Evolutionary conservation across 495 filamentous ascomycete genomes (phyloP).

Genomic region (Neurospora sp.): DNA sequence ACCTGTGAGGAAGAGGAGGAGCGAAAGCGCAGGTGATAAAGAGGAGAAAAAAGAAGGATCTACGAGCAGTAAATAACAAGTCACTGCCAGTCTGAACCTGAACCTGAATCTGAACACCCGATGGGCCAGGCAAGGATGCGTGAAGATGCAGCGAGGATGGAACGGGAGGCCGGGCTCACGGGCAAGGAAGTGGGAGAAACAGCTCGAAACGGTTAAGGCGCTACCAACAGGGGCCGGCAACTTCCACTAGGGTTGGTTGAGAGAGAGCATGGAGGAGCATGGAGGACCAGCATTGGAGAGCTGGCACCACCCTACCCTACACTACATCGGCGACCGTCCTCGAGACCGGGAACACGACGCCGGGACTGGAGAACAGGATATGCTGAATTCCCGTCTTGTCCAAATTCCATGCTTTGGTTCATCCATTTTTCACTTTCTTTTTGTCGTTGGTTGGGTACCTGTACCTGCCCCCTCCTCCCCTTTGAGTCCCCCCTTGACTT

Average conservation of each 20-base stretch:
- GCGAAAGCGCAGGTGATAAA: conserved; percentile 1
- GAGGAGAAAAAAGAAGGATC: not conserved
- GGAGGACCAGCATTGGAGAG: not conserved
- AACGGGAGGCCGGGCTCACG: conserved; percentile 1
- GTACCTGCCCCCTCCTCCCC: not conserved
- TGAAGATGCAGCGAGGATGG: conserved; percentile 2
- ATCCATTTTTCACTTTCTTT: conserved; percentile 13
- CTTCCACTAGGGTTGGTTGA: not conserved
- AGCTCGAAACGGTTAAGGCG: not conserved
- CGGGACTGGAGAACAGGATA: conserved; percentile 18
- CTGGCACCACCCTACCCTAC: not conserved
- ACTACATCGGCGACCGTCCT: not conserved
- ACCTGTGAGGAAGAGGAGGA: not conserved
- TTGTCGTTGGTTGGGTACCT: not conserved
- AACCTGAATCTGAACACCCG: not conserved
- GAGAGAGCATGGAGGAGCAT: not conserved
- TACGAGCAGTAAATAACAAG: not conserved
- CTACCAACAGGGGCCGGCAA: not conserved
- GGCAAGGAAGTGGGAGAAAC: not conserved
- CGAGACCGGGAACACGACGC: conserved; percentile 8
- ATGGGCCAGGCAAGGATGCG: not conserved
- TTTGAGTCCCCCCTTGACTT: not conserved
- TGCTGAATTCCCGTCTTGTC: conserved; percentile 7
- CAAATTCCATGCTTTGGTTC: conserved; percentile 23
- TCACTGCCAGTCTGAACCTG: not conserved